These are phyloP conservation scores for Boletus huronensis DNA, from an alignment of 768 basidiomycete species.

Conservation along the genomic window DNA sequence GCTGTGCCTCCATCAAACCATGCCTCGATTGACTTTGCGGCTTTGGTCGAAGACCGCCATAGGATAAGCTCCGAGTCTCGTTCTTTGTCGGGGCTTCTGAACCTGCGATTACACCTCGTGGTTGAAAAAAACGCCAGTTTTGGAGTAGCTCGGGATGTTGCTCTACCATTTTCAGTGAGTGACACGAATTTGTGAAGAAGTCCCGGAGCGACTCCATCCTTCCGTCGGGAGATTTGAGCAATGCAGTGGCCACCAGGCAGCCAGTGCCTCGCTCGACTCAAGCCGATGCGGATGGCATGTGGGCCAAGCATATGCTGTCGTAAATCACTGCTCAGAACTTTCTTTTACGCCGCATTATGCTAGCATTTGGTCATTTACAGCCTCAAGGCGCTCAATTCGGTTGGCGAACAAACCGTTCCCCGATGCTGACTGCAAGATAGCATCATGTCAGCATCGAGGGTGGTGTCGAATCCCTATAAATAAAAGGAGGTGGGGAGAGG, in stretches of 20 bases:
- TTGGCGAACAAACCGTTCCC: not conserved
- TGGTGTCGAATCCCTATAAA: conserved; percentile 6
- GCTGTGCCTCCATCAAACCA: conserved; percentile 1
- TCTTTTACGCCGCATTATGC: conserved; percentile 7
- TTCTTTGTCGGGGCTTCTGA: not conserved
- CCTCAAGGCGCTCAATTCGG: not conserved
- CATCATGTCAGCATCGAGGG: not conserved
- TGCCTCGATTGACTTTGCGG: not conserved
- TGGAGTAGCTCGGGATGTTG: not conserved
- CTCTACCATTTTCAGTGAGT: not conserved
- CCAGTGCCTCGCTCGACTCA: not conserved
- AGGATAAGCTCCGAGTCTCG: not conserved
- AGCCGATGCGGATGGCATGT: not conserved
- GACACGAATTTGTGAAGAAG: not conserved
- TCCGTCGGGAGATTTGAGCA: not conserved
- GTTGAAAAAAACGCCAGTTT: not conserved
- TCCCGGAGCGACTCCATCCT: not conserved
- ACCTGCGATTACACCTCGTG: not conserved
- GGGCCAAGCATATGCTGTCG: not conserved
- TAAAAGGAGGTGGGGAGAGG: not conserved
- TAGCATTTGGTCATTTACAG: conserved; percentile 8
- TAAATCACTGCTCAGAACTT: not conserved
- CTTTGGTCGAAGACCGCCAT: not conserved
- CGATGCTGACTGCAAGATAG: too few relatives aligned
- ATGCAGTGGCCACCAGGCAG: not conserved